Evolutionary conservation across 2,329 filamentous ascomycete species (phyloP).

Genomic region (Pyricularia sp.): DNA sequence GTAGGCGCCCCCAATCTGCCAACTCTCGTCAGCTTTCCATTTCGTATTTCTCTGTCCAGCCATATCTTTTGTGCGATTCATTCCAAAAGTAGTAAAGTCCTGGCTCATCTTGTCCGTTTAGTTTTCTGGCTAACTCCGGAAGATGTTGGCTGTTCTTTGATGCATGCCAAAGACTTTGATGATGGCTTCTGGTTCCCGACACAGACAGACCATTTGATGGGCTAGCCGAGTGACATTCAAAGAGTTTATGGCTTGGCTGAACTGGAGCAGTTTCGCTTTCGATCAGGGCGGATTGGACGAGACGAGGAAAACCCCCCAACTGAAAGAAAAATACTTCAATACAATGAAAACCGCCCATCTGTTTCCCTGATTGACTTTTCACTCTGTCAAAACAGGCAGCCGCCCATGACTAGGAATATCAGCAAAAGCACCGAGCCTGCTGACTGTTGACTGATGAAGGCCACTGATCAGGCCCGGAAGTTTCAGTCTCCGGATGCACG

Average conservation of each 20-base stretch:
- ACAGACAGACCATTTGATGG: no score
- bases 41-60: not conserved
- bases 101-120: not conserved
- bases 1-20: not conserved
- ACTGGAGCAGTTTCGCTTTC: not conserved
- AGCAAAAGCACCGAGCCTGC: not conserved
- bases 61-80: not conserved
- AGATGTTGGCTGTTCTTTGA: not conserved
- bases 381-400: no score
- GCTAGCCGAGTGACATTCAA: no score
- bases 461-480: not conserved
- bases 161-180: not conserved
- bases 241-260: no score
- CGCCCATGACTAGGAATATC: not conserved
- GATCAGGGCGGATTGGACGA: not conserved
- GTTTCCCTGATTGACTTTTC: no score
- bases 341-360: no score
- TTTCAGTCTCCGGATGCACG: not conserved
- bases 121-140: not conserved
- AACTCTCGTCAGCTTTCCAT: not conserved
- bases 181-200: no score
- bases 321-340: not conserved
- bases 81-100: not conserved
- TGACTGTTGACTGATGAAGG: not conserved
- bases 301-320: not conserved